These are phyloP conservation scores for Mucor mucedo DNA, from an alignment of 371 early-diverging fungal genomes.

Conservation along the genomic window DNA sequence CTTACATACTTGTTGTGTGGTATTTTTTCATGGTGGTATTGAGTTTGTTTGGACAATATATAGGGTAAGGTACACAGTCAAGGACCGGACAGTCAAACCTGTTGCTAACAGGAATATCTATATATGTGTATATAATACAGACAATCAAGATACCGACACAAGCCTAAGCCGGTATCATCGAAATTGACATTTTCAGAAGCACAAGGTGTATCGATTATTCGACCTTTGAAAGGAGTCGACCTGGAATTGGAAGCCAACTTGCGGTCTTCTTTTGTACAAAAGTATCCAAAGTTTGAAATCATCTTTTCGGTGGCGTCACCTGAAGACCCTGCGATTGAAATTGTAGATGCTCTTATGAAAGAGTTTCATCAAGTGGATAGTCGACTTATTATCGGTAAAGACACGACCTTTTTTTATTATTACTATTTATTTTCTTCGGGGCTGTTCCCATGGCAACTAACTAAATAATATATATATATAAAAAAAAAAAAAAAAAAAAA, in stretches of 20 bases:
- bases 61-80: slow-evolving; percentile 33
- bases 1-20: slow-evolving; percentile 33
- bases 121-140: slow-evolving; percentile 35
- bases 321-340: slow-evolving; percentile 76
- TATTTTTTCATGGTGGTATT: slow-evolving; percentile 47
- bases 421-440: no score
- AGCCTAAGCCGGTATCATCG: slow-evolving; percentile 54
- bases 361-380: slow-evolving; percentile 76
- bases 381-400: slow-evolving; percentile 74
- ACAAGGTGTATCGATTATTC: slow-evolving; percentile 82
- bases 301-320: slow-evolving; percentile 84
- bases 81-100: background rate
- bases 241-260: slow-evolving; percentile 79
- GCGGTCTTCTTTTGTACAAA: slow-evolving; percentile 79
- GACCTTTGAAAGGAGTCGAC: slow-evolving; percentile 93
- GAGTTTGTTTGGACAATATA: slow-evolving; percentile 50
- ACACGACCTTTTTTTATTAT: slow-evolving; percentile 4
- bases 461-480: background rate
- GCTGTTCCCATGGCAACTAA: background rate
- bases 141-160: slow-evolving; percentile 54
- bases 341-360: slow-evolving; percentile 72
- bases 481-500: background rate
- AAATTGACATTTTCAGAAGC: slow-evolving; percentile 45
- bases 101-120: no score
- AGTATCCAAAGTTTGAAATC: slow-evolving; percentile 84